Evolutionary conservation across 2,329 filamentous ascomycete species (phyloP).

Genomic region (Cladophialophora immunda): DNA sequence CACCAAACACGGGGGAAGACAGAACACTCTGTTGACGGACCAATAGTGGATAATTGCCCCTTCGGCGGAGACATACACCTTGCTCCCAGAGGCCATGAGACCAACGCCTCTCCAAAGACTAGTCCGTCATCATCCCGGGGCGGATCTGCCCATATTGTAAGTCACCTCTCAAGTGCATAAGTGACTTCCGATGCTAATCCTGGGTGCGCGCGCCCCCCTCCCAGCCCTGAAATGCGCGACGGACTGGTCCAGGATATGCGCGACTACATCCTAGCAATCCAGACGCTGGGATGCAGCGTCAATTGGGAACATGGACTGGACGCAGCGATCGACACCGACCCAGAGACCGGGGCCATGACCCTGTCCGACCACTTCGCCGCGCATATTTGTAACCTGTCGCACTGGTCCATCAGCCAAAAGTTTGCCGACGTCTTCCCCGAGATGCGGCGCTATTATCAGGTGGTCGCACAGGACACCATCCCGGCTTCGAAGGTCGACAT

Average conservation of each 20-base stretch:
- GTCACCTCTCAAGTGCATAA: neutral
- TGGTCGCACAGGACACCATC: constrained; percentile 21
- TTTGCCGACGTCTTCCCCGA: constrained; percentile 28
- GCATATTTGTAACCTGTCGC: constrained; percentile 17
- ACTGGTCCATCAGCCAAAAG: constrained; percentile 26
- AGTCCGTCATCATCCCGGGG: constrained; percentile 25
- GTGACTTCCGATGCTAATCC: neutral
- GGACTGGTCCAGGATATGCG: constrained; percentile 27
- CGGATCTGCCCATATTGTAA: constrained; percentile 27
- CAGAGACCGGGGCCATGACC: constrained; percentile 11
- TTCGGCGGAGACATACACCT: constrained; percentile 19
- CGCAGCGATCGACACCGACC: constrained; percentile 14
- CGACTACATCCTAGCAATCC: constrained; percentile 25
- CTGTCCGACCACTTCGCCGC: constrained; percentile 19
- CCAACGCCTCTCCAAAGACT: constrained; percentile 27
- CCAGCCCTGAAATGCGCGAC: constrained; percentile 28
- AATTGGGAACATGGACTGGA: constrained; percentile 24
- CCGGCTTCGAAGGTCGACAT: constrained; percentile 14
- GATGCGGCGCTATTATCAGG: constrained; percentile 21
- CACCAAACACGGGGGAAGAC: neutral
- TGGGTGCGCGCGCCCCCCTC: neutral
- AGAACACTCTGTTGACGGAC: neutral
- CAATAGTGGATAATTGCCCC: constrained; percentile 27
- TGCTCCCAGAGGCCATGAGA: constrained; percentile 28
- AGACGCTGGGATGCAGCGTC: constrained; percentile 25